phyloP scores from a whole-genome alignment of 345 rosid species.

The Carallia brachiata region DNA sequence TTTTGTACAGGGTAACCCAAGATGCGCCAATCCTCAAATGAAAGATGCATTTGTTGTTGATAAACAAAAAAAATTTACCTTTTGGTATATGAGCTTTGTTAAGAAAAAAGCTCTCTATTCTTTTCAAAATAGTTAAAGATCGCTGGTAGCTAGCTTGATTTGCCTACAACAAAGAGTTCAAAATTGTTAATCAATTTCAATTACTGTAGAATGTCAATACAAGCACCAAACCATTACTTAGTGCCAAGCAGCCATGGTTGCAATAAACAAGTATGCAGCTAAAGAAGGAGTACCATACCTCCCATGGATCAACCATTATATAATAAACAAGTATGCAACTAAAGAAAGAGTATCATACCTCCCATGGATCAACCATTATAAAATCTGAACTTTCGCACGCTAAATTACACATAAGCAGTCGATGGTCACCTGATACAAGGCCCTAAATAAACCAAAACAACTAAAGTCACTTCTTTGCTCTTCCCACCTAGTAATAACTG shows the following conservation, averaged over 20 bases:
- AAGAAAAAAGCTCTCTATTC: conserved; percentile 52
- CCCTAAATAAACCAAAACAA: conserved; percentile 42
- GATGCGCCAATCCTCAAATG: background rate
- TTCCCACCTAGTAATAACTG: background rate
- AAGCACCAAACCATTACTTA: background rate
- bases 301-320: background rate
- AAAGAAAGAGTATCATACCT: conserved; percentile 43
- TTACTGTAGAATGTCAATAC: background rate
- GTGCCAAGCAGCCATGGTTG: background rate
- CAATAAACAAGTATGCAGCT: background rate
- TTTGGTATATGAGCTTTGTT: conserved; percentile 25
- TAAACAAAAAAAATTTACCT: conserved; percentile 35
- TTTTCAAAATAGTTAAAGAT: conserved; percentile 53
- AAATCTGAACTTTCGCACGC: conserved; percentile 78
- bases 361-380: conserved; percentile 79
- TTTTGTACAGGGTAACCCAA: background rate
- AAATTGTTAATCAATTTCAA: conserved; percentile 1
- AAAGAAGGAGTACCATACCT: too few relatives aligned
- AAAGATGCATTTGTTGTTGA: background rate
- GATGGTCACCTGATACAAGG: conserved; percentile 71
- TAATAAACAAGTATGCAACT: background rate
- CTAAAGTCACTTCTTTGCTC: conserved; percentile 18
- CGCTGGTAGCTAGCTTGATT: conserved; percentile 69
- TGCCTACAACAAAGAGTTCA: conserved; percentile 44
- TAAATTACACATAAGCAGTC: conserved; percentile 59